Percentiles rank a stretch among this genome's conserved stretches.
phyloP scores from a whole-genome alignment of 306 rosid genomes.

The Lablab purpureus region DNA sequence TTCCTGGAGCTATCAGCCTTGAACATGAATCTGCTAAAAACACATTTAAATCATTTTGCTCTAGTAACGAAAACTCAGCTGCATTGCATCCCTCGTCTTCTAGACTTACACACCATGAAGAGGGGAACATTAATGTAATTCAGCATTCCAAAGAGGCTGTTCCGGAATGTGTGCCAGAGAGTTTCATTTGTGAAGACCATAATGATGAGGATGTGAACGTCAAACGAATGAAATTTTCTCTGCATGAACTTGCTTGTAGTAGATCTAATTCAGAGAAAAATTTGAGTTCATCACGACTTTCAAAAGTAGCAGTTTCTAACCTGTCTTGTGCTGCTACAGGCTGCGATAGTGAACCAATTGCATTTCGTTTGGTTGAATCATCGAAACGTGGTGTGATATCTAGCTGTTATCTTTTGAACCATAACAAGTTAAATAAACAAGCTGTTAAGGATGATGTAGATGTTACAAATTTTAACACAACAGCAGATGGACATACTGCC shows the following conservation, averaged over 20 bases:
- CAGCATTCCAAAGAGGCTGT: slow-evolving; percentile 57
- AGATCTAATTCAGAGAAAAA: slow-evolving; percentile 56
- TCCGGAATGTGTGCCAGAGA: slow-evolving; percentile 52
- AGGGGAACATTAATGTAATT: slow-evolving; percentile 54
- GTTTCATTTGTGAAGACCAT: slow-evolving; percentile 47
- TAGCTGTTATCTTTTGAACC: slow-evolving; percentile 71
- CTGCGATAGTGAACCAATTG: slow-evolving; percentile 57
- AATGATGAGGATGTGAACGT: slow-evolving; percentile 61
- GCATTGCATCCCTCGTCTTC: slow-evolving; percentile 64
- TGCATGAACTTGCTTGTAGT: slow-evolving; percentile 57
- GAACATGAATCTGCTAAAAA: slow-evolving; percentile 71
- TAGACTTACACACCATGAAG: slow-evolving; percentile 53
- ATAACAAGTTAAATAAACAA: slow-evolving; percentile 53
- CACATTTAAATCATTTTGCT: slow-evolving; percentile 65
- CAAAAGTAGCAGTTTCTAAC: slow-evolving; percentile 53
- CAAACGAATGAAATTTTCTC: slow-evolving; percentile 71
- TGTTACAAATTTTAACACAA: slow-evolving; percentile 53
- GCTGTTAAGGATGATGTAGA: slow-evolving; percentile 47
- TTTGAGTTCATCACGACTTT: slow-evolving; percentile 48
- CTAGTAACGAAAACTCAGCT: slow-evolving; percentile 77
- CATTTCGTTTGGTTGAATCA: slow-evolving; percentile 79
- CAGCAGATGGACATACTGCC: slow-evolving; percentile 53
- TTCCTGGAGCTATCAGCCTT: slow-evolving; percentile 64
- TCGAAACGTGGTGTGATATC: slow-evolving; percentile 76
- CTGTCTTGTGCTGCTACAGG: slow-evolving; percentile 46